Base-by-base conservation (phyloP, 768 basidiomycete species). In the Kwoniella sp. region DNA sequence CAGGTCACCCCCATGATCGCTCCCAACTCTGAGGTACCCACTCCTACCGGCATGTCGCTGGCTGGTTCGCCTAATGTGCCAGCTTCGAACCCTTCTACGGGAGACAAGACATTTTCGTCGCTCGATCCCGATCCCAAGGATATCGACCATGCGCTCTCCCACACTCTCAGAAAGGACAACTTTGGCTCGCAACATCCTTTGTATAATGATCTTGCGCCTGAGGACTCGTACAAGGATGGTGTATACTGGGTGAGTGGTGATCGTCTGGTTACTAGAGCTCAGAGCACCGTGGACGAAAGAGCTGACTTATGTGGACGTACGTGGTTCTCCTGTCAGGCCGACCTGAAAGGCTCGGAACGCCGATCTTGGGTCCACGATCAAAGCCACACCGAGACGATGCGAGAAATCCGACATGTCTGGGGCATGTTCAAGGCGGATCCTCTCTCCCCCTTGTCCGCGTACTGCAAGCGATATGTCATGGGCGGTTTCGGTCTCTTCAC, bases 391-490 rank as follows among this genome's bases (percentile, higher is more conserved):
- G 82, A 83, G 60, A 58, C 75, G 15, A 66, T 61, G 45, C 70
- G 82, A 50, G 82, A 83, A 67, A 26, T 78, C 45, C 45, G 45
- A 29, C 67, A 72, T 31, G 61, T 83, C 15, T 72, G 79, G 34
- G 9, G 58, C 2, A 80, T 82, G 81, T 79, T 81, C 70, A 82
- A 82, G 69, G 64, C 58, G 38, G 80, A 81, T 61, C 82, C 82
- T 0, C 28, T 78, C 7, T 63, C 61, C 13, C 81, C 81, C 9
- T 57, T 80, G 23, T 45, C 68, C 0, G 70, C 73, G 5, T 82
- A 83, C 73, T 81, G 68, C 55, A 66, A 66, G 37, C 70, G 76
- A 63, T 83, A 83, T 71, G 82, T 81, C 51, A 63, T 80, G n/a
- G 77, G 73, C 48, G 80, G 80, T 54, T 80, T 81, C 69, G 80